Percentiles rank a stretch among this genome's conserved stretches.
These are phyloP conservation scores for Fraxinus baroniana DNA, from an alignment of 305 asterid species.

Conservation along the genomic window DNA sequence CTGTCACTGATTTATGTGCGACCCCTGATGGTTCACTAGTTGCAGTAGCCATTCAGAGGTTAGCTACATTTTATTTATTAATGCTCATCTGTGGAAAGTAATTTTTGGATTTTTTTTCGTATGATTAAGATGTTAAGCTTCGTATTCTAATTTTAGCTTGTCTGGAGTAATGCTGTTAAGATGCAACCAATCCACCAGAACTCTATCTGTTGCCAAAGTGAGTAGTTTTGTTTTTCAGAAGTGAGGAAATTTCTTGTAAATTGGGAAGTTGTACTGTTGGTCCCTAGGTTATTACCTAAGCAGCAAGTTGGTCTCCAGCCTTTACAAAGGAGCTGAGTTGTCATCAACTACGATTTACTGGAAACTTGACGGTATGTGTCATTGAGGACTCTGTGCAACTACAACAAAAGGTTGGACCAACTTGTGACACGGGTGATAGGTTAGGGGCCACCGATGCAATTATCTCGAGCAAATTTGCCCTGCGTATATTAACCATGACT, in stretches of 20 bases:
- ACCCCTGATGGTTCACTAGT: constrained; percentile 61
- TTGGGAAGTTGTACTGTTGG: not conserved
- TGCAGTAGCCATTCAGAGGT: constrained; percentile 82
- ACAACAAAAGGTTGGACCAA: not conserved
- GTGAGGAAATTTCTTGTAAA: not conserved
- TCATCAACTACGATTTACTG: not conserved
- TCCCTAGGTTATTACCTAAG: not conserved
- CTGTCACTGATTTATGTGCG: constrained; percentile 70
- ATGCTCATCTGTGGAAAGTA: not conserved
- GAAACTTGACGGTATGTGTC: not conserved
- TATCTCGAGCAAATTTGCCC: not conserved
- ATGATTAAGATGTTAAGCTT: constrained; percentile 9
- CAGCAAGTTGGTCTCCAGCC: not conserved
- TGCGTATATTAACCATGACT: not conserved
- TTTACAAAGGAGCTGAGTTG: not conserved
- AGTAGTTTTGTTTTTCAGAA: constrained; percentile 26
- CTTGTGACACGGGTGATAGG: not conserved
- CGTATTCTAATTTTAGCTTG: constrained; percentile 45
- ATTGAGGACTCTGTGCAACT: not conserved
- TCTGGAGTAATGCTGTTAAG: constrained; percentile 69
- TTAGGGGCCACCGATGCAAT: not conserved
- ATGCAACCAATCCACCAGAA: constrained; percentile 51
- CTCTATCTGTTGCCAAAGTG: constrained; percentile 61
- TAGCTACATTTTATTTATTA: constrained; percentile 16
- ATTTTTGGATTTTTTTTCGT: not conserved